A percentile compares a stretch with the other conserved stretches of the same genome.
phyloP scores from a whole-genome alignment of 495 filamentous ascomycete species.

The Aspergillus incahuasiensis region DNA sequence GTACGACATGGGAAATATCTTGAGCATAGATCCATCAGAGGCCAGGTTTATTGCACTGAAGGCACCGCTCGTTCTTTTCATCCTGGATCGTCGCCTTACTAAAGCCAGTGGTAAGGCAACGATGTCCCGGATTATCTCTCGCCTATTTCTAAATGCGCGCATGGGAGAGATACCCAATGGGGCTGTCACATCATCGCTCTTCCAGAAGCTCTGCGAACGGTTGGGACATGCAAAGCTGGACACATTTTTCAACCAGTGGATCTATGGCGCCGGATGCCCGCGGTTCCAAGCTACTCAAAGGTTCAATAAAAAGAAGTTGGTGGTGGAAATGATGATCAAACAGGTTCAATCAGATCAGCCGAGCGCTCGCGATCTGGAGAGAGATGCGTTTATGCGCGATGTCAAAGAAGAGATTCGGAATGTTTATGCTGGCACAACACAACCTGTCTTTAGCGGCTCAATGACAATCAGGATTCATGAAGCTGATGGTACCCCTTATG shows the following conservation, averaged over 20 bases:
- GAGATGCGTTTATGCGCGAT: conserved; percentile 73
- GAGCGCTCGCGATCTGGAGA: conserved; percentile 49
- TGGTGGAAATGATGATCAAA: conserved; percentile 85
- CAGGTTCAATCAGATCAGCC: conserved; percentile 65
- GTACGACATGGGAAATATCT: conserved; percentile 67
- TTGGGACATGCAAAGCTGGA: conserved; percentile 80
- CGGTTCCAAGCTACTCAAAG: conserved; percentile 75
- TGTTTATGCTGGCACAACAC: conserved; percentile 64
- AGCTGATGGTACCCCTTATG: conserved; percentile 96
- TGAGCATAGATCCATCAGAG: conserved; percentile 76
- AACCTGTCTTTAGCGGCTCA: conserved; percentile 82
- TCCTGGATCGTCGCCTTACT: conserved; percentile 81
- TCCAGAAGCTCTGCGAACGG: conserved; percentile 80
- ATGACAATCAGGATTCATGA: conserved; percentile 99
- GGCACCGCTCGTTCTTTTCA: conserved; percentile 85
- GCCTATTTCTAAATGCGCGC: conserved; percentile 74
- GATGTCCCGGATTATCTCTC: conserved; percentile 76
- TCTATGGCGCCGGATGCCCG: conserved; percentile 82
- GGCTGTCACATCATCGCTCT: conserved; percentile 65
- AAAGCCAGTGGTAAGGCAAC: conserved; percentile 82
- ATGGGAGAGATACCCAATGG: conserved; percentile 70
- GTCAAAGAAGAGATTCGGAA: conserved; percentile 69
- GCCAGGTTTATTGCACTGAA: conserved; percentile 89
- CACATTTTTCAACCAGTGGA: conserved; percentile 88
- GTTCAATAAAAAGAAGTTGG: conserved; percentile 97